Conservation (phyloP, 306 rosid species). For the Vicia faba region DNA sequence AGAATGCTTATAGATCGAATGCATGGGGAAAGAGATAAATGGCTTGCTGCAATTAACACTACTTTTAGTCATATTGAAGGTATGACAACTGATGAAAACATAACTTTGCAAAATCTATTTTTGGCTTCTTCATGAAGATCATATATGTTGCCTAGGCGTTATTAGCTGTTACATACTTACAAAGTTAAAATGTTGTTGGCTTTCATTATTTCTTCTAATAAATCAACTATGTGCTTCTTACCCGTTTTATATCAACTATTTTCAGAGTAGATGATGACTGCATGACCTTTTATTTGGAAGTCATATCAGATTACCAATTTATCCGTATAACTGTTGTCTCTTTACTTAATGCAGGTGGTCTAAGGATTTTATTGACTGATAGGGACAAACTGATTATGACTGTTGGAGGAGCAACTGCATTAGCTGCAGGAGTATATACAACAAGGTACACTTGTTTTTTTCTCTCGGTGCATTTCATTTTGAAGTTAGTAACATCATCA, state of each 20-base stretch:
- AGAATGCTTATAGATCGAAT: slow-evolving; percentile 84
- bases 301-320: slow-evolving; percentile 23
- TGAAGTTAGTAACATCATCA: slow-evolving; percentile 12
- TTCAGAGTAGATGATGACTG: slow-evolving; percentile 8
- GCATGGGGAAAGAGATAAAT: slow-evolving; percentile 93
- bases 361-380: slow-evolving; percentile 80
- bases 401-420: slow-evolving; percentile 97
- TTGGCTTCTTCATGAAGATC: slow-evolving; percentile 20
- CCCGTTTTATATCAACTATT: slow-evolving; percentile 19
- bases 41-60: slow-evolving; percentile 97
- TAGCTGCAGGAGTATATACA: slow-evolving; percentile 96
- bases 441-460: slow-evolving; percentile 65
- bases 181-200: slow-evolving; percentile 7
- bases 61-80: slow-evolving; percentile 97
- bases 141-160: background rate
- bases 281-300: slow-evolving; percentile 15
- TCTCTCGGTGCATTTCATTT: slow-evolving; percentile 27
- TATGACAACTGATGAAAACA: slow-evolving; percentile 31
- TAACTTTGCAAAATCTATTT: slow-evolving; percentile 20
- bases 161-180: background rate
- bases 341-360: slow-evolving; percentile 71
- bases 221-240: slow-evolving; percentile 19
- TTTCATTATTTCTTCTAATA: slow-evolving; percentile 23
- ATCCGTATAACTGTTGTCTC: slow-evolving; percentile 27
- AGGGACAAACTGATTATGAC: slow-evolving; percentile 88